Conservation (phyloP, 441 rosid genomes). For the Brassica hybrid region DNA sequence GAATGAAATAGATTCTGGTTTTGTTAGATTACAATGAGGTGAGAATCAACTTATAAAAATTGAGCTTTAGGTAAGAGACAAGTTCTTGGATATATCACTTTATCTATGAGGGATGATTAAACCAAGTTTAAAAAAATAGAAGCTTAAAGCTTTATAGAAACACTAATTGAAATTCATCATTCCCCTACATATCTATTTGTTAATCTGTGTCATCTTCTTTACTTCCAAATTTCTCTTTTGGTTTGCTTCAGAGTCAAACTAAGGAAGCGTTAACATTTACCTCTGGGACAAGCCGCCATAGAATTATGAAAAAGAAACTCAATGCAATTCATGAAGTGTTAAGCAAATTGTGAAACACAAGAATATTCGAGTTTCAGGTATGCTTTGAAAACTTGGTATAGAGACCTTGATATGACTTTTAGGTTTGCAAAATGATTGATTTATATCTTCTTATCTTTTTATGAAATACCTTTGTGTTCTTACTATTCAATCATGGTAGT, state of each 20-base stretch:
- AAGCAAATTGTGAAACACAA: neutral
- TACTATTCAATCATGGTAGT: neutral
- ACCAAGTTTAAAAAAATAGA: neutral
- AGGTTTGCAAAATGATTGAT: neutral
- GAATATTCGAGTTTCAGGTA: neutral
- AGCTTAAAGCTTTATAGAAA: neutral
- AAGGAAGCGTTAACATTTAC: neutral
- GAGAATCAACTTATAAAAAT: neutral
- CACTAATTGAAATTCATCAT: neutral
- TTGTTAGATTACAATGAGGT: constrained; percentile 67
- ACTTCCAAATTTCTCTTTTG: neutral
- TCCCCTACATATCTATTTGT: neutral
- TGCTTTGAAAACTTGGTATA: neutral
- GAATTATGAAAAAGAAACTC: neutral
- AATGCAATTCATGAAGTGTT: neutral
- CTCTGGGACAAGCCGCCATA: neutral
- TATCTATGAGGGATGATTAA: neutral
- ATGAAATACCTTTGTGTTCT: neutral
- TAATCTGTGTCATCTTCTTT: neutral
- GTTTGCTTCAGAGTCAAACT: neutral
- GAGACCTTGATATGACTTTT: neutral
- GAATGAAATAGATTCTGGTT: constrained; percentile 92
- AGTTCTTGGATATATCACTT: neutral
- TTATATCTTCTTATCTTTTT: too few species aligned
- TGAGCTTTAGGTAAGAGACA: neutral